phyloP scores from a whole-genome alignment of 2,329 filamentous ascomycete genomes.

The Epichloe scottii region DNA sequence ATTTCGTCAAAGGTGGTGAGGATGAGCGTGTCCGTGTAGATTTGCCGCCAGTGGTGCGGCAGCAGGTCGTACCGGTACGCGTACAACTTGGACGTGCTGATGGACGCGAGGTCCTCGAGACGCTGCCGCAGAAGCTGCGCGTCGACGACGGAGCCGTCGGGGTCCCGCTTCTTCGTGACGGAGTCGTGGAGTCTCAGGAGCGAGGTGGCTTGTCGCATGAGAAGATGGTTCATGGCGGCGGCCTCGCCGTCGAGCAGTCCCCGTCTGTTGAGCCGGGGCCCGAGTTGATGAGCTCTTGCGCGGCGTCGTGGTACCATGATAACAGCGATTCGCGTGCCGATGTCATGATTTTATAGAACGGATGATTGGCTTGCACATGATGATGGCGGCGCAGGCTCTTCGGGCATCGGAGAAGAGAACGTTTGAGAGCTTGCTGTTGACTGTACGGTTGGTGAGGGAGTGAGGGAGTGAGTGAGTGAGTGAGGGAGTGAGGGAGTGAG shows the following conservation, averaged over 20 bases:
- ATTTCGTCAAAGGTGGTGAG: slow-evolving; percentile 39
- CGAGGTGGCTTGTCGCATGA: slow-evolving; percentile 16
- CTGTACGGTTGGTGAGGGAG: background rate
- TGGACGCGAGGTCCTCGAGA: slow-evolving; percentile 41
- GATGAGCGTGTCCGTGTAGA: slow-evolving; percentile 61
- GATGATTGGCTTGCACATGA: background rate
- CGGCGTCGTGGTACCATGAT: slow-evolving; percentile 13
- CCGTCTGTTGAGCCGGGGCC: background rate
- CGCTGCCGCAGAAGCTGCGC: slow-evolving; percentile 24
- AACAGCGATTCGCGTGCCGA: slow-evolving; percentile 5
- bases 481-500: background rate
- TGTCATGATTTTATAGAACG: background rate
- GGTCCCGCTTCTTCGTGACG: background rate
- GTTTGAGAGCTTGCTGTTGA: background rate
- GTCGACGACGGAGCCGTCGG: slow-evolving; percentile 1
- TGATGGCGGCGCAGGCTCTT: background rate
- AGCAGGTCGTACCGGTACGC: slow-evolving; percentile 56
- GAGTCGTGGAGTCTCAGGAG: slow-evolving; percentile 14
- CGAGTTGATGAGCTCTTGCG: slow-evolving; percentile 8
- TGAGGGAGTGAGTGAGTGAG: background rate
- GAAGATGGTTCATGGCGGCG: slow-evolving; percentile 14
- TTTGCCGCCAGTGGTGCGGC: slow-evolving; percentile 52
- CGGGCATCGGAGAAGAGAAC: too few species aligned
- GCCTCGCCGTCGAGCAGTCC: slow-evolving; percentile 3
- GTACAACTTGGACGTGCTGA: slow-evolving; percentile 57